Conservation (phyloP, 768 basidiomycete species). For the Russula dissimulans region DNA sequence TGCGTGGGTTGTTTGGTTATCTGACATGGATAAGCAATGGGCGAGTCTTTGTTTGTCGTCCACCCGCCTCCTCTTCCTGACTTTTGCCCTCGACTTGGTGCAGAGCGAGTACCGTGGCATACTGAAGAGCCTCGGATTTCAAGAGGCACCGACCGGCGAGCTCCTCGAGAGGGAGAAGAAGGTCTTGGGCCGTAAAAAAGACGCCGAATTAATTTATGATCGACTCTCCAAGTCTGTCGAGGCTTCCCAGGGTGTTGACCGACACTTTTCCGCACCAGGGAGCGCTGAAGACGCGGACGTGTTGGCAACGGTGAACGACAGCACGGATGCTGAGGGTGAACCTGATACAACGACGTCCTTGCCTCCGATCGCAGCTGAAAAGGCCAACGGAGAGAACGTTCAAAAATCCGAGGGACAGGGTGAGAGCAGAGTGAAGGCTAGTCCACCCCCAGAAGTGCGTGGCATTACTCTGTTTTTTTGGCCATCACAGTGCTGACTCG, state of each 20-base stretch:
- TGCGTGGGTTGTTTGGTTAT: slow-evolving; percentile 11
- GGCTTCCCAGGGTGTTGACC: not conserved
- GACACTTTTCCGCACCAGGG: not conserved
- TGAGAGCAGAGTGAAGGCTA: slow-evolving; percentile 3
- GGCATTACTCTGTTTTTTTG: not conserved
- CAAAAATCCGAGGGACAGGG: not conserved
- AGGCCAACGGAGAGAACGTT: slow-evolving; percentile 1
- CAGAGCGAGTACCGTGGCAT: slow-evolving; percentile 12
- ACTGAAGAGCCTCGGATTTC: slow-evolving; percentile 13
- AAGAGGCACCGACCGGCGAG: slow-evolving; percentile 12
- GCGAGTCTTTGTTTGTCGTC: not conserved
- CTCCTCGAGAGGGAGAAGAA: slow-evolving; percentile 7
- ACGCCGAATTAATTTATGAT: slow-evolving; percentile 8
- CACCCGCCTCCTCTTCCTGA: not conserved
- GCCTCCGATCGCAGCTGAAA: not conserved
- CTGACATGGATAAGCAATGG: slow-evolving; percentile 16
- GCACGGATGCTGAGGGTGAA: slow-evolving; percentile 15
- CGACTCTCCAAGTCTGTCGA: slow-evolving; percentile 6
- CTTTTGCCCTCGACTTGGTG: not conserved
- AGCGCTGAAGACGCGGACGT: slow-evolving; percentile 6
- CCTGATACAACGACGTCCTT: slow-evolving; percentile 11
- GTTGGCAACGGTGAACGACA: slow-evolving; percentile 10
- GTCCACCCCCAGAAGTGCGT: slow-evolving; percentile 13
- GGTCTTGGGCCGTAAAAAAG: slow-evolving; percentile 9
- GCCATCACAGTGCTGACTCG: not conserved